Percentiles rank a stretch among this genome's conserved stretches.
Conservation (phyloP, 2,329 filamentous ascomycete species). For the Alternaria alternata region DNA sequence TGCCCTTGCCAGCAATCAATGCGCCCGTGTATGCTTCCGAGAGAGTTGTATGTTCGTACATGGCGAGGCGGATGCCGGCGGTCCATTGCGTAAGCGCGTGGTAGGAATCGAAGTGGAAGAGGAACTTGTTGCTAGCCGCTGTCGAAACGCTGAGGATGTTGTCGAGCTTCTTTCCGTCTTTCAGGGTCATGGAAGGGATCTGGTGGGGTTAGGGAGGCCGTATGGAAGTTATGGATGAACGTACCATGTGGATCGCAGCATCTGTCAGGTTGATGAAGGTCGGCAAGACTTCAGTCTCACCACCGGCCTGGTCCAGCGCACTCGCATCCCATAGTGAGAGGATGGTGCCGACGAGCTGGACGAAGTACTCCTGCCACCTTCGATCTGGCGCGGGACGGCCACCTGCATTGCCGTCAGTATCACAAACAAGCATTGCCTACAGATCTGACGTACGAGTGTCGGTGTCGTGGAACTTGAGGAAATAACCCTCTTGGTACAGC, state of each 20-base stretch:
- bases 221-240: conserved; percentile 8
- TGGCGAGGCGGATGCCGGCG: conserved; percentile 87
- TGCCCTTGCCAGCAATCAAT: conserved; percentile 93
- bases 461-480: conserved; percentile 93
- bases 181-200: conserved; percentile 80
- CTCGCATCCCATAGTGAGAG: conserved; percentile 95
- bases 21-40: conserved; percentile 98
- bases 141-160: conserved; percentile 97
- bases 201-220: conserved; percentile 33
- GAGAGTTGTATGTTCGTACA: conserved; percentile 91
- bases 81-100: conserved; percentile 97
- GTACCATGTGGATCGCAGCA: conserved; percentile 97
- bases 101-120: conserved; percentile 94
- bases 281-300: conserved; percentile 83
- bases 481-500: conserved; percentile 97
- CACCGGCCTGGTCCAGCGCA: conserved; percentile 85
- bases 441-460: conserved; percentile 75
- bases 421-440: conserved; percentile 13
- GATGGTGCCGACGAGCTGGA: conserved; percentile 93
- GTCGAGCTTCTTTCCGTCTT: conserved; percentile 83
- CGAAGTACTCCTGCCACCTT: conserved; percentile 96
- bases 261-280: conserved; percentile 97
- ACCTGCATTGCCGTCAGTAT: conserved; percentile 63
- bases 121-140: conserved; percentile 91
- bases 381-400: conserved; percentile 85